A percentile compares a stretch with the other conserved stretches of the same genome.
Evolutionary conservation across 331 rosid species (phyloP).

Genomic region (Ulmus americana): DNA sequence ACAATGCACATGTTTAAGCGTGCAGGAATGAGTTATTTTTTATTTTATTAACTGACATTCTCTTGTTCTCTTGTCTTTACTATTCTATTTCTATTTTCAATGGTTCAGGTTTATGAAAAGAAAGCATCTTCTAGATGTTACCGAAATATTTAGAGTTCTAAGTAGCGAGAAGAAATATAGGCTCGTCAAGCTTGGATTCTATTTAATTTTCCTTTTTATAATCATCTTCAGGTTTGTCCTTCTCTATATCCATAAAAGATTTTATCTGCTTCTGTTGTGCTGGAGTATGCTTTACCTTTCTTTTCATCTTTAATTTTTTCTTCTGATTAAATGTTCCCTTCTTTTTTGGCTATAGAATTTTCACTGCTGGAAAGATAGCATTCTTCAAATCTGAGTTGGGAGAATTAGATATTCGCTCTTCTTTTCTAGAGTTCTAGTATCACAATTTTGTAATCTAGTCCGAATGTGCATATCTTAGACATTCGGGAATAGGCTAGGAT

Average conservation of each 20-base stretch:
- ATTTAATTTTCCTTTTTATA: conserved; percentile 50
- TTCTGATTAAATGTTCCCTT: conserved; percentile 24
- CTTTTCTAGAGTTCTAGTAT: conserved; percentile 36
- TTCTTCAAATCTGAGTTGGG: conserved; percentile 25
- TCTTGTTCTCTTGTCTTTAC: conserved; percentile 16
- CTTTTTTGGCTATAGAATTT: conserved; percentile 34
- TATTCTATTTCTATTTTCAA: conserved; percentile 23
- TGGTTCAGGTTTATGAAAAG: conserved; percentile 53
- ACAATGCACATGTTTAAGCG: neutral
- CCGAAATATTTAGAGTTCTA: conserved; percentile 79
- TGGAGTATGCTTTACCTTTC: neutral
- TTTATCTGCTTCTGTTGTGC: neutral
- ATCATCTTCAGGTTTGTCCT: conserved; percentile 66
- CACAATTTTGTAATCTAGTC: neutral
- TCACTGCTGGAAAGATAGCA: conserved; percentile 28
- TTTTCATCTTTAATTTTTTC: neutral
- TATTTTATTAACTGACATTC: conserved; percentile 1
- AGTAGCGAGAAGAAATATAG: conserved; percentile 70
- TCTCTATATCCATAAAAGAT: conserved; percentile 1
- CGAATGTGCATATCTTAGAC: neutral
- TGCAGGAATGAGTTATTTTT: conserved; percentile 1
- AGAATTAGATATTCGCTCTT: conserved; percentile 37
- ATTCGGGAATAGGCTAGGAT: conserved; percentile 2
- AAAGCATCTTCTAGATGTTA: conserved; percentile 84
- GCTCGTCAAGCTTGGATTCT: conserved; percentile 59